phyloP scores from a whole-genome alignment of 208 protist genomes.

The Trypanosoma melophagium region DNA sequence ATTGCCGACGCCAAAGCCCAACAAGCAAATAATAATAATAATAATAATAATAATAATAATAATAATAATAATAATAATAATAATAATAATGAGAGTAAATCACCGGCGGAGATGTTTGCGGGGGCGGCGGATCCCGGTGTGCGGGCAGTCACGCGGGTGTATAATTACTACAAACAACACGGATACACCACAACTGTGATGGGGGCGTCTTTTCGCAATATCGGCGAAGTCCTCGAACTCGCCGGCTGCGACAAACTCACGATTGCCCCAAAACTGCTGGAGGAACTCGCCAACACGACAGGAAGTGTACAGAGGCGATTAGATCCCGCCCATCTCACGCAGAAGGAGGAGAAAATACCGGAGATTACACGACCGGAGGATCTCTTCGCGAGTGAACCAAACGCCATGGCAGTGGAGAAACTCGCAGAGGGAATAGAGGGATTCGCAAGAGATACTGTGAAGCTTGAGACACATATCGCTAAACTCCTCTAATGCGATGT shows the following conservation, averaged over 20 bases:
- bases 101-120: too few relatives aligned
- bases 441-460: slow-evolving; percentile 92
- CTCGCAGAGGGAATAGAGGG: slow-evolving; percentile 96
- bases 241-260: slow-evolving; percentile 97
- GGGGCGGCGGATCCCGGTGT: slow-evolving; percentile 93
- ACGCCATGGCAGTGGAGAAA: slow-evolving; percentile 98
- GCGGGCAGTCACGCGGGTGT: slow-evolving; percentile 93
- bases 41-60: slow-evolving; percentile 51
- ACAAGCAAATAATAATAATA: slow-evolving; percentile 43
- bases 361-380: slow-evolving; percentile 73
- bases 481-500: slow-evolving; percentile 63
- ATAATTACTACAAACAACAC: slow-evolving; percentile 98
- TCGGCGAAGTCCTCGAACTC: slow-evolving; percentile 90
- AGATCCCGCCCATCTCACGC: slow-evolving; percentile 37
- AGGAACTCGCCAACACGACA: slow-evolving; percentile 75
- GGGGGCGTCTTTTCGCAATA: slow-evolving; percentile 97
- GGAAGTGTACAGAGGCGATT: slow-evolving; percentile 62
- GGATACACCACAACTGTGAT: slow-evolving; percentile 97
- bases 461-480: slow-evolving; percentile 80
- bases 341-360: slow-evolving; percentile 49
- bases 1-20: slow-evolving; percentile 37
- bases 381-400: slow-evolving; percentile 81
- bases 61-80: slow-evolving; percentile 36
- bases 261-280: slow-evolving; percentile 95
- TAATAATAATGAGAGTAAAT: too few relatives aligned